These are phyloP conservation scores for Salvia hispanica DNA, from an alignment of 257 asterid genomes.

Conservation along the genomic window DNA sequence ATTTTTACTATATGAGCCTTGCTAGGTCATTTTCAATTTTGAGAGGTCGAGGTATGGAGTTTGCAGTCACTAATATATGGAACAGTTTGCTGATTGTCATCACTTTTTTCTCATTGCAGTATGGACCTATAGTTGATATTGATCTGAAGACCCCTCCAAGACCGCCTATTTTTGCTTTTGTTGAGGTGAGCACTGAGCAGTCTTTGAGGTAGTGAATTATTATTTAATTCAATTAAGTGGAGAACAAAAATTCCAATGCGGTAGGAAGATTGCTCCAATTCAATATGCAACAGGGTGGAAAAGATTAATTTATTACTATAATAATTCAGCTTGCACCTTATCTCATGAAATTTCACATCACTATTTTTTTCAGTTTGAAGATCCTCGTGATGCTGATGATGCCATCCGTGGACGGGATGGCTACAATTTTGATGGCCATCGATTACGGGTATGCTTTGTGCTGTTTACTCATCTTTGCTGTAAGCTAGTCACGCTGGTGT, in stretches of 20 bases:
- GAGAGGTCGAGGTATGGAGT: background rate
- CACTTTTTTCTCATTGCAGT: slow-evolving; percentile 40
- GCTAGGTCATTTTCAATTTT: background rate
- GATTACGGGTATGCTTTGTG: slow-evolving; percentile 57
- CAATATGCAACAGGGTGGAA: background rate
- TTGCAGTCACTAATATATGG: background rate
- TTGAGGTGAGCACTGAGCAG: slow-evolving; percentile 65
- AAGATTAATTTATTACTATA: background rate
- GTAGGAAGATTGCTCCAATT: background rate
- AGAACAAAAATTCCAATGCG: background rate
- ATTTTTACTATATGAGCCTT: background rate
- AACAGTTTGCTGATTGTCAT: background rate
- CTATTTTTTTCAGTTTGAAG: slow-evolving; percentile 60
- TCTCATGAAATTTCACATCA: background rate
- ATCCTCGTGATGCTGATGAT: slow-evolving; percentile 77
- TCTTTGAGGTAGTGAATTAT: background rate
- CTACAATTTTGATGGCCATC: slow-evolving; percentile 63
- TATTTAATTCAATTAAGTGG: background rate
- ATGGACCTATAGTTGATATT: slow-evolving; percentile 70
- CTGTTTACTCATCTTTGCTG: background rate
- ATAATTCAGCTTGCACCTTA: background rate
- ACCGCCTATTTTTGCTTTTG: slow-evolving; percentile 87
- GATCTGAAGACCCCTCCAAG: slow-evolving; percentile 83
- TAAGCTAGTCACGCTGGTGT: background rate
- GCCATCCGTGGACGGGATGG: slow-evolving; percentile 90